Base-by-base conservation (phyloP, 306 rosid genomes). In the Luffa aegyptiaca region DNA sequence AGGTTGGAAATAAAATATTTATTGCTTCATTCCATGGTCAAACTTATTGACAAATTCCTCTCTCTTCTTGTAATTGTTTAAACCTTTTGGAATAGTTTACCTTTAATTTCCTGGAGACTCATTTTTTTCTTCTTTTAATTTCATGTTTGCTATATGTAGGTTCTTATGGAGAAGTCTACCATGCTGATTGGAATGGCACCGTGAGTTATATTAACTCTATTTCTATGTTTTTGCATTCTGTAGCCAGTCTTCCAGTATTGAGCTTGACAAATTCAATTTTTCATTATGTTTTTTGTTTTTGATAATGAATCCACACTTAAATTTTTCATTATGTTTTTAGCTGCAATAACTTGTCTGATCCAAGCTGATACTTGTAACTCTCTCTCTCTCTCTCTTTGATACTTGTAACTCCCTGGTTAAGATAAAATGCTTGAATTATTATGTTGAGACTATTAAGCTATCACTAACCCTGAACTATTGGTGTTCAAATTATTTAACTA, bases 131-230 rank as follows among this genome's bases (percentile, higher is more conserved):
- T 70, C 17, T 20, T 79, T 79, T 69, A 61, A 75, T 52, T 81
- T 75, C 83, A 73, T 71, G 26, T 72, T 75, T 85, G 83, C 69
- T 85, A 69, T 71, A 36, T 58, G 81, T 82, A 96, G 99, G 99
- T 88, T 96, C 99, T 36, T 96, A 96, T 83, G 99, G 99, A 9
- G 99, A 96, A 90, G 99, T 96, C 51, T 96, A 93, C 83, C 97
- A 83, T 57, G 99, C 99, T 0, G 99, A 96, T 86, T 93, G 93
- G 99, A 91, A 96, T 84, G 99, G 97, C 86, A 93, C 97, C 2
- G 99, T 96, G 86, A 91, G 97, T 89, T 86, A 79, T 84, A 71
- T 75, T 39, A 68, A 76, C 75, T 76, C 82, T 52, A 49, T 64
- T 51, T 79, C 55, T 79, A 64, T 31, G 26, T 31, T 42, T 14